Percentiles rank a stretch among this genome's conserved stretches.
Evolutionary conservation across 192 early-diverging fungal genomes (phyloP).

Genomic region (Coemansia sp.): DNA sequence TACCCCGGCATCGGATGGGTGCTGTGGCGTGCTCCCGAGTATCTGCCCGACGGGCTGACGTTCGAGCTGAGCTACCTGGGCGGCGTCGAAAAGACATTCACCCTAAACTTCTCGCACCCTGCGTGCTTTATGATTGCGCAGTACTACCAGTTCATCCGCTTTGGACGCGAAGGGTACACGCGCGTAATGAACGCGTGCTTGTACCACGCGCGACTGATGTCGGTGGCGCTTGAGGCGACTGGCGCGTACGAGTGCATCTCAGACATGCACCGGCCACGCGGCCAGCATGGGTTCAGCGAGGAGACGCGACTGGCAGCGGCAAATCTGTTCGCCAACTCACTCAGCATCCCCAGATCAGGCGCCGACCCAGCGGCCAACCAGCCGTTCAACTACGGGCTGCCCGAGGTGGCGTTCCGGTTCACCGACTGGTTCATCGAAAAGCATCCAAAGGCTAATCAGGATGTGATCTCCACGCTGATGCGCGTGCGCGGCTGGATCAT

Average conservation of each 20-base stretch:
- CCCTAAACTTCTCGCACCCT: conserved; percentile 76
- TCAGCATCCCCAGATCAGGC: conserved; percentile 6
- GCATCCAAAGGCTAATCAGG: conserved; percentile 61
- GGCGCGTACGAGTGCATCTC: conserved; percentile 65
- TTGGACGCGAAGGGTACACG: conserved; percentile 65
- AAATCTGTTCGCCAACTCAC: conserved; percentile 15
- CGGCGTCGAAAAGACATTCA: conserved; percentile 66
- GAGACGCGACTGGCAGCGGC: conserved; percentile 26
- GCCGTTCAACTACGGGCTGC: conserved; percentile 56
- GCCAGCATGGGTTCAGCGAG: conserved; percentile 43
- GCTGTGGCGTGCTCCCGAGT: conserved; percentile 68
- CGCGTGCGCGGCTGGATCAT: conserved; percentile 76
- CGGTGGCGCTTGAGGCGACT: conserved; percentile 54
- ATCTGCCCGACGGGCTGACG: conserved; percentile 70
- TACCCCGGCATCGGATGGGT: conserved; percentile 85
- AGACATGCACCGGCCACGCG: conserved; percentile 61
- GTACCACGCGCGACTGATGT: conserved; percentile 59
- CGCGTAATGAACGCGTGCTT: conserved; percentile 66
- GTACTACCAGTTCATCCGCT: conserved; percentile 79
- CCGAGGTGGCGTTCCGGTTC: conserved; percentile 66
- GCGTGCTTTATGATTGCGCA: conserved; percentile 76
- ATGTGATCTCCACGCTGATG: conserved; percentile 58
- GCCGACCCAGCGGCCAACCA: conserved; percentile 32
- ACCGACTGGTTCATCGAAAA: conserved; percentile 55
- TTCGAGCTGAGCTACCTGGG: conserved; percentile 78